Evolutionary conservation across 805 yeast genomes (phyloP).

Genomic region (Candida sanyiensis): DNA sequence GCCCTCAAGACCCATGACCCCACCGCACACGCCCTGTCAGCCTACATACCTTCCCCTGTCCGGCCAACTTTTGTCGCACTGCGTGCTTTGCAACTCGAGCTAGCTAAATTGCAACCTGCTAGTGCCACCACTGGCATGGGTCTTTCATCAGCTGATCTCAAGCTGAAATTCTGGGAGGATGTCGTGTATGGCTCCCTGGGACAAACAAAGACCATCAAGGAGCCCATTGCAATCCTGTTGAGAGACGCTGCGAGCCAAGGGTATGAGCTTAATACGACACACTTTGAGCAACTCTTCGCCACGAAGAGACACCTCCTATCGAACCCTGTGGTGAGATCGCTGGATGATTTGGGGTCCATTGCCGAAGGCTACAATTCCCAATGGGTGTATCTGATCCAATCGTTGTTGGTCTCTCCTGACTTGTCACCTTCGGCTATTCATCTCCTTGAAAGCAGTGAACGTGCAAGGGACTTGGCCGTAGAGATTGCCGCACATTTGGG

Average conservation of each 20-base stretch:
- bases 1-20: constrained; percentile 45
- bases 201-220: constrained; percentile 39
- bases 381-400: constrained; percentile 60
- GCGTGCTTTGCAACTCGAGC: constrained; percentile 60
- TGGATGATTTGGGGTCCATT: constrained; percentile 60
- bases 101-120: constrained; percentile 38
- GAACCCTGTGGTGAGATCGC: constrained; percentile 38
- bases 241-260: constrained; percentile 46
- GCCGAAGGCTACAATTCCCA: constrained; percentile 82
- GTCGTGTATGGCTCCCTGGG: constrained; percentile 42
- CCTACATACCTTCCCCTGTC: constrained; percentile 62
- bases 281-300: constrained; percentile 54
- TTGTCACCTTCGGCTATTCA: constrained; percentile 51
- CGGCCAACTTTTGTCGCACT: constrained; percentile 59
- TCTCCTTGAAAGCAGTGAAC: constrained; percentile 41
- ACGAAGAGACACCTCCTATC: constrained; percentile 51
- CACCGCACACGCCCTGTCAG: constrained; percentile 59
- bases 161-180: constrained; percentile 74
- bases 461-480: constrained; percentile 39
- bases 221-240: constrained; percentile 60
- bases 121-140: constrained; percentile 34
- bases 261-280: constrained; percentile 44
- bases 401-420: constrained; percentile 48
- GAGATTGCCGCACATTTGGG: constrained; percentile 78
- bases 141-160: constrained; percentile 31